These are phyloP conservation scores for Lecanicillium sp. DNA, from an alignment of 2,329 filamentous ascomycete genomes.

Conservation along the genomic window DNA sequence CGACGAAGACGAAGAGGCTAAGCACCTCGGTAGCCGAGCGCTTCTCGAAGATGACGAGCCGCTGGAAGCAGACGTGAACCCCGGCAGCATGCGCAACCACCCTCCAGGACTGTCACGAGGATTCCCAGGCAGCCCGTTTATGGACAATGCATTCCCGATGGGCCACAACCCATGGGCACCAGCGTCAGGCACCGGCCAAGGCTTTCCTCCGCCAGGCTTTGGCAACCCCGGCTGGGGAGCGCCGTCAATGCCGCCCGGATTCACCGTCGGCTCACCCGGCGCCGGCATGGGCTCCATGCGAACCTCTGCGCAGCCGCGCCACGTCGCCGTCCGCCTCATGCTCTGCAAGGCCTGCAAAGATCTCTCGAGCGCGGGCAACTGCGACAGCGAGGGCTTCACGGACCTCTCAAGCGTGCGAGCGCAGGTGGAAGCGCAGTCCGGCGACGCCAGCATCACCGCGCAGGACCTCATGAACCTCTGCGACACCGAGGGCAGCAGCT, in stretches of 20 bases:
- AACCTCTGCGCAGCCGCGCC: constrained; percentile 46
- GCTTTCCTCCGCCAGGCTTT: constrained; percentile 40
- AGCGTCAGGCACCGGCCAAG: constrained; percentile 22
- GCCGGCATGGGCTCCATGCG: constrained; percentile 21
- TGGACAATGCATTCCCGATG: constrained; percentile 32
- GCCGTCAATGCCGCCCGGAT: constrained; percentile 24
- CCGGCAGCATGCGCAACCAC: constrained; percentile 35
- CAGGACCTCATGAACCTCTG: constrained; percentile 74
- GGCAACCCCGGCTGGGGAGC: constrained; percentile 31
- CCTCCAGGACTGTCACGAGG: constrained; percentile 39
- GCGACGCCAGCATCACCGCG: constrained; percentile 32
- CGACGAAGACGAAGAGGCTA: constrained; percentile 62
- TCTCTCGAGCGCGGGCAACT: constrained; percentile 28
- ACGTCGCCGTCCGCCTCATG: constrained; percentile 62
- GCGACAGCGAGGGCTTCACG: constrained; percentile 57
- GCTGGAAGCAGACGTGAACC: constrained; percentile 25
- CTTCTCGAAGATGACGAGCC: constrained; percentile 69
- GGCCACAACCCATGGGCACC: constrained; percentile 34
- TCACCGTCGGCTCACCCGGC: constrained; percentile 24
- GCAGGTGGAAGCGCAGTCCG: constrained; percentile 49
- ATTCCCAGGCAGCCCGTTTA: constrained; percentile 35
- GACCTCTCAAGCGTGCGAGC: constrained; percentile 61
- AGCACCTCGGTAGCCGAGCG: constrained; percentile 84
- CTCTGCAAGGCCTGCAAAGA: constrained; percentile 73
- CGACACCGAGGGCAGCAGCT: constrained; percentile 79